Conservation (phyloP, 1,284 basidiomycete genomes). For the Cystobasidium sp. region DNA sequence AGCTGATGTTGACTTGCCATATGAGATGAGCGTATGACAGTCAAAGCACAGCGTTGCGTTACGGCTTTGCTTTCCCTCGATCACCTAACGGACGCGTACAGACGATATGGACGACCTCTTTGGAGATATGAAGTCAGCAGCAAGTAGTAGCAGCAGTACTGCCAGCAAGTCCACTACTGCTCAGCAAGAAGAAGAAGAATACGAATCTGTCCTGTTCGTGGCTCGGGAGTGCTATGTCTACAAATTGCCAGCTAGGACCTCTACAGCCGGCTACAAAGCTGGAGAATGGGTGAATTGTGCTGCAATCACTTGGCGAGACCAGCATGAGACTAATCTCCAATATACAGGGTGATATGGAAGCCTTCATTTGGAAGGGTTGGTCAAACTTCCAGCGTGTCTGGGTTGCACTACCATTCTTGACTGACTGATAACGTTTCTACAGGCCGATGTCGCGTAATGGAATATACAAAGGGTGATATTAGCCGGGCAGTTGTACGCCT, state of each 20-base stretch:
- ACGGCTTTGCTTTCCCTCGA: neutral
- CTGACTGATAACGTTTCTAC: conserved; percentile 51
- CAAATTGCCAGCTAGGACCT: conserved; percentile 79
- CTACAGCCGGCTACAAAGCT: conserved; percentile 81
- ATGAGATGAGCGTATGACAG: too few relatives aligned
- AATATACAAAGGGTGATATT: conserved; percentile 49
- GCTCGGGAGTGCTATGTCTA: conserved; percentile 82
- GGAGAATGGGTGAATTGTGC: conserved; percentile 65
- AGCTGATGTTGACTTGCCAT: too few relatives aligned
- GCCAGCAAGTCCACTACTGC: neutral
- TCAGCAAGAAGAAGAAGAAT: conserved; percentile 22
- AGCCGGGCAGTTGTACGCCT: conserved; percentile 68
- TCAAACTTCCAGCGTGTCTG: conserved; percentile 64
- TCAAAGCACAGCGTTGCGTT: neutral
- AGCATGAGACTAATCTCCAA: neutral
- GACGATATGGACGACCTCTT: conserved; percentile 41
- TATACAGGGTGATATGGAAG: conserved; percentile 70
- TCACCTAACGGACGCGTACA: neutral
- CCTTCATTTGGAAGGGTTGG: conserved; percentile 81
- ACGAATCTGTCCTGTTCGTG: conserved; percentile 58
- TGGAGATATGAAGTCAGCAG: conserved; percentile 14
- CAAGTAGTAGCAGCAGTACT: neutral
- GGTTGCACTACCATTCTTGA: neutral
- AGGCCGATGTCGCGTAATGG: conserved; percentile 48
- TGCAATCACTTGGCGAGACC: neutral